phyloP scores from a whole-genome alignment of 495 filamentous ascomycete genomes.

The Penicillium cataractarum region DNA sequence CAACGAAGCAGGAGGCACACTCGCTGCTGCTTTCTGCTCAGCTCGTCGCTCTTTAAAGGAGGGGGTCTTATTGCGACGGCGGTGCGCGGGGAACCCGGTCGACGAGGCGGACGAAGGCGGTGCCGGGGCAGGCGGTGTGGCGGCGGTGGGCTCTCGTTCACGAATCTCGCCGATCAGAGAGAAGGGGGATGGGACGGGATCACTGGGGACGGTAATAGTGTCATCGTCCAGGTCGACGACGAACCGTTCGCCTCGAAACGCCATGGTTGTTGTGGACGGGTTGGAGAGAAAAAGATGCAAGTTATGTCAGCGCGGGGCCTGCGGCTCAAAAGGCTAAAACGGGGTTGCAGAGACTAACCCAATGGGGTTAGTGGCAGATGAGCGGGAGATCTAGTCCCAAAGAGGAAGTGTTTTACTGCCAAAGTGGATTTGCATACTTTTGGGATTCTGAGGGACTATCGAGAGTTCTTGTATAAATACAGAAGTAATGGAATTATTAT shows the following conservation, averaged over 20 bases:
- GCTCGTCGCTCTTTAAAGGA: slow-evolving; percentile 75
- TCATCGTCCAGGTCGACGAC: slow-evolving; percentile 55
- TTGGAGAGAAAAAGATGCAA: slow-evolving; percentile 27
- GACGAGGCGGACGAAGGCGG: slow-evolving; percentile 49
- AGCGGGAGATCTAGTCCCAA: slow-evolving; percentile 26
- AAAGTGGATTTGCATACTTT: slow-evolving; percentile 9
- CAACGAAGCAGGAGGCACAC: not conserved
- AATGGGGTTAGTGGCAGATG: slow-evolving; percentile 15
- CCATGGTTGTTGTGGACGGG: slow-evolving; percentile 45
- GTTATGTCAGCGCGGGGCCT: slow-evolving; percentile 38
- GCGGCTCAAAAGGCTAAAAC: slow-evolving; percentile 52
- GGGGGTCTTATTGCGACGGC: slow-evolving; percentile 70
- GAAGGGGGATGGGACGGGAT: slow-evolving; percentile 30
- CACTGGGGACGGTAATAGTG: slow-evolving; percentile 20
- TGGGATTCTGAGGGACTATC: not conserved
- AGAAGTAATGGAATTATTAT: not conserved
- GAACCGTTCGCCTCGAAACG: slow-evolving; percentile 63
- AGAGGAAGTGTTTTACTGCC: slow-evolving; percentile 17
- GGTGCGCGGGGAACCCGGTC: slow-evolving; percentile 86
- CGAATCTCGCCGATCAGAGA: slow-evolving; percentile 74
- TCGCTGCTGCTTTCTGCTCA: slow-evolving; percentile 11
- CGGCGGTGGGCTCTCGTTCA: slow-evolving; percentile 63
- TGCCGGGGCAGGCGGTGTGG: slow-evolving; percentile 62
- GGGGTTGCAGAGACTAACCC: slow-evolving; percentile 27
- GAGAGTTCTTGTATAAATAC: not conserved